Evolutionary conservation across 306 rosid species (phyloP), one percentile per base, ranked within the genome.

Genomic region (Luffa aegyptiaca): DNA sequence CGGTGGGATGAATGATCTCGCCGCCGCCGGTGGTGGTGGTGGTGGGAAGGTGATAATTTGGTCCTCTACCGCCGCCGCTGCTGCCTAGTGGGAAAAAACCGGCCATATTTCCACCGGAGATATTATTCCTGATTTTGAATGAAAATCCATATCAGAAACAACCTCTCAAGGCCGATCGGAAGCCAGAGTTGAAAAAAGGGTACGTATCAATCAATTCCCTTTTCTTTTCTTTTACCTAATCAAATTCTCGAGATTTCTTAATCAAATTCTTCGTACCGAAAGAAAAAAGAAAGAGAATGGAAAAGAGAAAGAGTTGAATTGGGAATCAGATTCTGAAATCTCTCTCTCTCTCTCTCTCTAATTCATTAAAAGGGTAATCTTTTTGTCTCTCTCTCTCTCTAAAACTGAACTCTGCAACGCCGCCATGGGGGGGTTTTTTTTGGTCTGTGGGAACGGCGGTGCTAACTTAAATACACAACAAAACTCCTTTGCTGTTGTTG

Each of bases 1-100:
- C 90, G 72, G 12, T 39, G 14, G 70, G 70, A 63, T 63, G 70
- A 16, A 35, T 63, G 13, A 35, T 63, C 16, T 63, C 70, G n/a
- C 70, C 70, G 64, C 64, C 64, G 36, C 62, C 8, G 8, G 3
- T 42, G 84, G 11, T 70, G 82, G 17, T 65, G 13, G 59, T 39
- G 56, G 75, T 80, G 80, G 82, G 56, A 11, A 44, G 8, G 10
- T 79, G 62, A 42, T 35, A 63, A 63, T 85, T 80, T 1, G 86
- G 75, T 53, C 84, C 75, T 4, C 87, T 83, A 3, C 84, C 77
- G 10, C 86, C 75, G 26, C 87, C 79, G 3, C 82, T 61, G 6
- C 85, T 82, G 12, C 87, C 88, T 90, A 90, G 51, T 80, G 90
- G 86, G 86, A 86, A 90, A 48, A 90, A 76, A 76, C 89, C 92